Evolutionary conservation across 1,284 basidiomycete genomes (phyloP), one percentile per base, ranked within the genome.

Genomic region (Apiotrichum siamense): DNA sequence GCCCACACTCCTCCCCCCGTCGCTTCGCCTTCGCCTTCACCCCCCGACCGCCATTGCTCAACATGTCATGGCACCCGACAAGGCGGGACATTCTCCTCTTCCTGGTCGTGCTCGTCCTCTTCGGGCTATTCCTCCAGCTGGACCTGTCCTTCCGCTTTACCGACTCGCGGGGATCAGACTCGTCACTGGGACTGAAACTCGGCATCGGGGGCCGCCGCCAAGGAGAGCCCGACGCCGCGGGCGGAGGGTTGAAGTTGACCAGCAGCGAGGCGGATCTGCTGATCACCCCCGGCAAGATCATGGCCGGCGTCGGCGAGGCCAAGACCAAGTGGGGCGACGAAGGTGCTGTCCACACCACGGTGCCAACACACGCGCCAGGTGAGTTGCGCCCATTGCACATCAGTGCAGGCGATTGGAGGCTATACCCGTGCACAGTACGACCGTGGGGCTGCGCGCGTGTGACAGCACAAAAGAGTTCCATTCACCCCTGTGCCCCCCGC

Each of bases 301-400:
- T 45, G 15, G 45, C 42, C 38, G 40, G 37, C 12, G 50, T 57
- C 12, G 23, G 56, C 25, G 66, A 72, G 39, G 60, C 64, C 11
- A 67, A 70, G 58, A 47, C 65, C 35, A 63, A 61, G 26, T 73
- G 70, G 68, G 67, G 60, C n/a, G 61, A 66, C 5, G 64, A 66
- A 32, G 64, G 59, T 25, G 58, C 64, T 10, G 54, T 60, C 7
- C 49, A 65, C 41, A 73, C 73, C 7, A 58, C 66, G 33, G 65
- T 73, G 17, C 54, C 70, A 2, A 59, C 62, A 3, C 74, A 75
- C 55, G 72, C 73, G 21, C 74, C 74, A 47, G 73, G 73, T 75
- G 42, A 58, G 69, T 66, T 4, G 18, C 7, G 13, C 15, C n/a
- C 18, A 25, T 35, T 20, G 23, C 23, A 3, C 11, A 17, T 13